Evolutionary conservation across 495 filamentous ascomycete genomes (phyloP), one percentile per base, ranked within the genome.

Genomic region (Daldinia childiae): DNA sequence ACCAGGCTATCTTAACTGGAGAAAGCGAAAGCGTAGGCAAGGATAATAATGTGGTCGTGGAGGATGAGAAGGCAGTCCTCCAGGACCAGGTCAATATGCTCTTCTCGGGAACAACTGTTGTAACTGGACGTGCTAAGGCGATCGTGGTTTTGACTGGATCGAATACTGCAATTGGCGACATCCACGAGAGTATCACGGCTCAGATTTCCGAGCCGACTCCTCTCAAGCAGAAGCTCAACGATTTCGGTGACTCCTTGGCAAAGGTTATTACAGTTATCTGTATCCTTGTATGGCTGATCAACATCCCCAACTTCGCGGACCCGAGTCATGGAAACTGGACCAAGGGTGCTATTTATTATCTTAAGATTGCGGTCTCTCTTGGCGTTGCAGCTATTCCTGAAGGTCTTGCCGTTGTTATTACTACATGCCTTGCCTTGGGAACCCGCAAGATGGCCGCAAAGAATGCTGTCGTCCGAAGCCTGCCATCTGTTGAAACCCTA

Each of bases 241-340:
- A 98, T 76, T 99, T 99, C 76, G 96, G 96, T 59, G 96, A 99
- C 78, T 89, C 90, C 82, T 84, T 99, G 57, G 96, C 96, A 58
- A 99, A 98, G 83, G 96, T 98, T 59, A 99, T 99, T 69, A 97
- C 93, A 5, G 89, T 94, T 64, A 99, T 99, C 74, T 99, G 96
- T 81, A 80, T 98, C 68, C 81, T 97, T 52, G 96, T 99, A 62
- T 99, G 96, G 96, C 82, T 98, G 52, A 99, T 99, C 85, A 99
- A 99, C 82, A 91, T 97, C 68, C 90, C 91, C 67, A 92, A 99
- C 81, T 99, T 99, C 86, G 94, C 89, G 76, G 96, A 99, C 77
- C 93, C 93, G 21, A 88, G 91, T 58, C 94, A 97, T 78, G 94
- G 94, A 64, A 91, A 90, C 75, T 98, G 94, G 94, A 90, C 93